Percentiles rank a stretch among this genome's conserved stretches.
Evolutionary conservation across 805 yeast species (phyloP).

Genomic region (Monosporozyma servazzii): DNA sequence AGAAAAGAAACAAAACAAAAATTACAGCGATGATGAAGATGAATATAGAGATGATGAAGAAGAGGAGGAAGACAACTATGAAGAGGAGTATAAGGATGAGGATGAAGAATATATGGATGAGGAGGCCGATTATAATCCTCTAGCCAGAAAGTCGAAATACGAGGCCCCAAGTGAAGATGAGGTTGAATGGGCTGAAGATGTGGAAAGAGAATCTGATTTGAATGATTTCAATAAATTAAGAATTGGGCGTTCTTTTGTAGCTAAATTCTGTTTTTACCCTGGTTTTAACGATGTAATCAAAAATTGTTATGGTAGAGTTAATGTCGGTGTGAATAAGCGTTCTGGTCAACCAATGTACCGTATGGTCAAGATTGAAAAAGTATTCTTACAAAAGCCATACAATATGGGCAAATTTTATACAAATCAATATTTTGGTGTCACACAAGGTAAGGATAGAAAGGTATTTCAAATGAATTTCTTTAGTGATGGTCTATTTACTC

Average conservation of each 20-base stretch:
- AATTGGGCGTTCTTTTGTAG: constrained; percentile 68
- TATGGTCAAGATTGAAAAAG: constrained; percentile 70
- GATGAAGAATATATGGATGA: constrained; percentile 36
- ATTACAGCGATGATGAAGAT: constrained; percentile 38
- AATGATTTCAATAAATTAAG: constrained; percentile 63
- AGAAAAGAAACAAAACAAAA: constrained; percentile 43
- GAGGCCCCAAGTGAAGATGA: constrained; percentile 41
- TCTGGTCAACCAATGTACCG: constrained; percentile 63
- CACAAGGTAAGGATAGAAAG: constrained; percentile 75
- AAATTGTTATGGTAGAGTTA: constrained; percentile 76
- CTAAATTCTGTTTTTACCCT: constrained; percentile 72
- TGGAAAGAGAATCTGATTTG: constrained; percentile 39
- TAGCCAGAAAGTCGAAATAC: constrained; percentile 22
- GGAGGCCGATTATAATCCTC: constrained; percentile 35
- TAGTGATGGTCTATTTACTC: constrained; percentile 65
- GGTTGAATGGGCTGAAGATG: constrained; percentile 40
- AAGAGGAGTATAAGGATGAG: constrained; percentile 31
- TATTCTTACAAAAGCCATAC: constrained; percentile 45
- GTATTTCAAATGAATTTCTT: constrained; percentile 69
- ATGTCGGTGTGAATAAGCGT: constrained; percentile 61
- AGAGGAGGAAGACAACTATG: constrained; percentile 35
- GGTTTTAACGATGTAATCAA: constrained; percentile 61
- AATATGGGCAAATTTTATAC: constrained; percentile 41
- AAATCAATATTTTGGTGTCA: constrained; percentile 54
- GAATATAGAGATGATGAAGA: constrained; percentile 32